A percentile compares a stretch with the other conserved stretches of the same genome.
Conservation (phyloP, 495 filamentous ascomycete species). For the Aspergillus ellipticus region DNA sequence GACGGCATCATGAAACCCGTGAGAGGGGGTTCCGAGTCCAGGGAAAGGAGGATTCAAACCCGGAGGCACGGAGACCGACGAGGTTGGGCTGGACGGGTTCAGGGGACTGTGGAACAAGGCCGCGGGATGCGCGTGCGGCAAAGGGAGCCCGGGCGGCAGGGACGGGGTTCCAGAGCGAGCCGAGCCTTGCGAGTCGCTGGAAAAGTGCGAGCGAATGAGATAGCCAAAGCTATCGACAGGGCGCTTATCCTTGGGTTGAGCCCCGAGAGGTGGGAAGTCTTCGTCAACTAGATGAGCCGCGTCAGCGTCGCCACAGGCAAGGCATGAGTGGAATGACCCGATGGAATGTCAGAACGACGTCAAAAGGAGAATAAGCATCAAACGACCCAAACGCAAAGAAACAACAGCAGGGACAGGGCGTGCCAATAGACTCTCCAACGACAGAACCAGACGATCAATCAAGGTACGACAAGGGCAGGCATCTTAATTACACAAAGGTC, state of each 20-base stretch:
- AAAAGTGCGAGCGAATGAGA: constrained; percentile 40
- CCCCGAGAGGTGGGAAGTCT: constrained; percentile 51
- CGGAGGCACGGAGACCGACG: constrained; percentile 29
- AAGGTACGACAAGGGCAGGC: constrained; percentile 28
- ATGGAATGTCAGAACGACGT: constrained; percentile 11
- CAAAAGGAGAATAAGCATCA: constrained; percentile 6
- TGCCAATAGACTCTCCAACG: constrained; percentile 3
- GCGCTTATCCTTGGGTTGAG: constrained; percentile 33
- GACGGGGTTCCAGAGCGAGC: constrained; percentile 52
- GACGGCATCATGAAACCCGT: constrained; percentile 18
- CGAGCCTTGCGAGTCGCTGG: constrained; percentile 27
- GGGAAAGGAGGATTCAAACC: constrained; percentile 26
- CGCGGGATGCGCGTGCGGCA: constrained; percentile 52
- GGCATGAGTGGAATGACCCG: constrained; percentile 12
- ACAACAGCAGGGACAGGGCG: constrained; percentile 7
- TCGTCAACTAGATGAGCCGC: constrained; percentile 37
- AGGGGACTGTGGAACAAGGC: constrained; percentile 35
- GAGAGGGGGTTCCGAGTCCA: constrained; percentile 28
- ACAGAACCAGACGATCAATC: constrained; percentile 19
- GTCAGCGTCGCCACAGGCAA: constrained; percentile 23
- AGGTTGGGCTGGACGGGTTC: constrained; percentile 31
- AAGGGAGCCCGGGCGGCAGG: constrained; percentile 63
- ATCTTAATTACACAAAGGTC: constrained; percentile 39
- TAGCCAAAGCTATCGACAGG: constrained; percentile 43
- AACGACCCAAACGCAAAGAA: constrained; percentile 9